A percentile compares a stretch with the other conserved stretches of the same genome.
These are phyloP conservation scores for Pulveroboletus sp. DNA, from an alignment of 768 basidiomycete species.

Conservation along the genomic window DNA sequence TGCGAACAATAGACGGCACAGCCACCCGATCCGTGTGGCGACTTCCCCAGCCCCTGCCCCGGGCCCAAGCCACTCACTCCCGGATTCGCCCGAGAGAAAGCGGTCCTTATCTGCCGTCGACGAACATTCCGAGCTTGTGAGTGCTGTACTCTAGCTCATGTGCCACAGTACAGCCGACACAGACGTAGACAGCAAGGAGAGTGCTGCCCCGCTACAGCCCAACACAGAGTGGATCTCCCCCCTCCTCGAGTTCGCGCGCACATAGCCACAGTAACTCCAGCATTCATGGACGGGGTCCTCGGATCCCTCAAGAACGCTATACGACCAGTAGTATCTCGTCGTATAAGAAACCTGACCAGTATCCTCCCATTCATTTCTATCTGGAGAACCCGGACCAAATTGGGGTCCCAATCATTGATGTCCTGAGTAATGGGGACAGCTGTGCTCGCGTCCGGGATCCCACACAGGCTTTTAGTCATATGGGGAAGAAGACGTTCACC, in stretches of 20 bases:
- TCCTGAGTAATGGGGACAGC: slow-evolving; percentile 45
- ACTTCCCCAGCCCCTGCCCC: neutral
- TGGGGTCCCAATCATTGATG: slow-evolving; percentile 60
- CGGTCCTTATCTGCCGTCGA: slow-evolving; percentile 9
- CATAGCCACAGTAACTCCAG: slow-evolving; percentile 2
- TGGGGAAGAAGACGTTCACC: slow-evolving; percentile 70
- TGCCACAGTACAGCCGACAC: slow-evolving; percentile 15
- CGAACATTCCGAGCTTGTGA: slow-evolving; percentile 1
- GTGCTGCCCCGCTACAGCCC: slow-evolving; percentile 15
- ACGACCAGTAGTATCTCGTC: slow-evolving; percentile 9
- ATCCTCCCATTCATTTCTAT: slow-evolving; percentile 56
- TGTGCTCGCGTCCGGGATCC: slow-evolving; percentile 48
- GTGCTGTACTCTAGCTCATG: slow-evolving; percentile 8
- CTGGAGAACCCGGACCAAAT: slow-evolving; percentile 47
- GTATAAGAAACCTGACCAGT: slow-evolving; percentile 28
- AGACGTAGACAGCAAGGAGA: slow-evolving; percentile 14
- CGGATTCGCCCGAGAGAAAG: slow-evolving; percentile 20
- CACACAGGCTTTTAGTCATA: slow-evolving; percentile 53
- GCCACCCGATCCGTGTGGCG: slow-evolving; percentile 21
- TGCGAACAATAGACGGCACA: slow-evolving; percentile 5
- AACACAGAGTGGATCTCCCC: slow-evolving; percentile 10
- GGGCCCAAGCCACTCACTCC: slow-evolving; percentile 9
- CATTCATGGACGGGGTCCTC: slow-evolving; percentile 14
- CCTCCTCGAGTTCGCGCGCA: neutral
- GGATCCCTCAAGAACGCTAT: slow-evolving; percentile 25